phyloP scores from a whole-genome alignment of 2,329 filamentous ascomycete genomes.

The Rasamsonia emersonii region DNA sequence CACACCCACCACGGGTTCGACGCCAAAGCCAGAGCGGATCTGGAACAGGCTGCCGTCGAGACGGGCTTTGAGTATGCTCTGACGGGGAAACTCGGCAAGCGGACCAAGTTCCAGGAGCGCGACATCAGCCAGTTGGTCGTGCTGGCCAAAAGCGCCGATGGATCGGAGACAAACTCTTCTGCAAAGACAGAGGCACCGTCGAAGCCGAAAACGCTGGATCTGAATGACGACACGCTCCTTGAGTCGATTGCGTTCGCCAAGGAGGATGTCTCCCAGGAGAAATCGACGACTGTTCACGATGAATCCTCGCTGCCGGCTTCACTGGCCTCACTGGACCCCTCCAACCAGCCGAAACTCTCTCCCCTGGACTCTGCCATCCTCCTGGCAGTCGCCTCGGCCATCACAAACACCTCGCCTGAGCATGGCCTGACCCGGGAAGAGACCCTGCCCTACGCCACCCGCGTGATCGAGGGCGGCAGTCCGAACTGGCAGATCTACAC shows the following conservation, averaged over 20 bases:
- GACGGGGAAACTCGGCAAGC: slow-evolving; percentile 74
- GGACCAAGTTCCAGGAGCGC: slow-evolving; percentile 36
- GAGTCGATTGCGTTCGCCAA: slow-evolving; percentile 76
- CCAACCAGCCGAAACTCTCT: slow-evolving; percentile 71
- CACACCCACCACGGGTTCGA: slow-evolving; percentile 80
- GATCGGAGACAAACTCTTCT: slow-evolving; percentile 12
- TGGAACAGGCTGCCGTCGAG: slow-evolving; percentile 57
- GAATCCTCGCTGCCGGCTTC: slow-evolving; percentile 49
- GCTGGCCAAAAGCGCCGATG: slow-evolving; percentile 63
- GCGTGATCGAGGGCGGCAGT: slow-evolving; percentile 78
- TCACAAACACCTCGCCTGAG: slow-evolving; percentile 78
- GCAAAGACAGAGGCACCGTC: slow-evolving; percentile 20
- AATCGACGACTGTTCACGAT: slow-evolving; percentile 29
- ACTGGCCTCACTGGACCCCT: slow-evolving; percentile 60
- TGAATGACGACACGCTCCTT: slow-evolving; percentile 89
- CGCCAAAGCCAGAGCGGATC: slow-evolving; percentile 60
- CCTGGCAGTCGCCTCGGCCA: slow-evolving; percentile 67
- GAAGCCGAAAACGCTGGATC: slow-evolving; percentile 59
- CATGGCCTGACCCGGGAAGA: slow-evolving; percentile 89
- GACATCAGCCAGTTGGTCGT: slow-evolving; percentile 78
- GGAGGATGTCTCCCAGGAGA: slow-evolving; percentile 34
- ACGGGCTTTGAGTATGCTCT: slow-evolving; percentile 73
- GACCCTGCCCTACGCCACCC: slow-evolving; percentile 79
- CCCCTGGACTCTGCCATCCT: slow-evolving; percentile 86
- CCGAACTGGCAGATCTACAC: slow-evolving; percentile 99